Percentiles rank a stretch among this genome's conserved stretches.
Evolutionary conservation across 179 eudicot genomes (phyloP).

Genomic region (Corrigiola litoralis): DNA sequence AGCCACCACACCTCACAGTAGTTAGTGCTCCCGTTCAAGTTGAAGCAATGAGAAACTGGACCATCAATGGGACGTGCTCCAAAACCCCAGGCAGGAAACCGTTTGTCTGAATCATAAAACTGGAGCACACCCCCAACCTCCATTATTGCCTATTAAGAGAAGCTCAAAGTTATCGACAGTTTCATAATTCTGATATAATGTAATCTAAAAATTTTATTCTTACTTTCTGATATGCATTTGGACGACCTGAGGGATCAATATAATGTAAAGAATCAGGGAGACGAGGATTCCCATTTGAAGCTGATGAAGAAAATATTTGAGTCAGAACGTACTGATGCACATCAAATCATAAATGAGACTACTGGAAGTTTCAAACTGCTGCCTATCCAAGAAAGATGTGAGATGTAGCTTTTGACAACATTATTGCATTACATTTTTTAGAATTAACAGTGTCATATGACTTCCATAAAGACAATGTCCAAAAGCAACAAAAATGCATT

Average conservation of each 20-base stretch:
- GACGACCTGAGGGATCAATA: conserved; percentile 97
- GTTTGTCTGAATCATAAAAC: conserved; percentile 85
- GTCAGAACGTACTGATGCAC: conserved; percentile 19
- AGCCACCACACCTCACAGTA: conserved; percentile 68
- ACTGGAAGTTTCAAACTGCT: conserved; percentile 7
- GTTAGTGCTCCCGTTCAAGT: conserved; percentile 90
- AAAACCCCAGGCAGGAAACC: conserved; percentile 97
- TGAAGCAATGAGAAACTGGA: conserved; percentile 97
- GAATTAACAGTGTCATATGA: neutral
- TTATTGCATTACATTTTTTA: neutral
- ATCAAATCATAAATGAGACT: conserved; percentile 3
- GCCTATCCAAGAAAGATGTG: conserved; percentile 7
- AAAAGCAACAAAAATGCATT: neutral
- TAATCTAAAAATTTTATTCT: conserved; percentile 18
- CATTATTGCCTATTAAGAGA: conserved; percentile 60
- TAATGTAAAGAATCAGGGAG: conserved; percentile 97
- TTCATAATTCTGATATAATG: conserved; percentile 6
- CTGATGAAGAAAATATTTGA: conserved; percentile 44
- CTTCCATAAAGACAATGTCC: neutral
- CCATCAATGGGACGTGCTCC: conserved; percentile 99
- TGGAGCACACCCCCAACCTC: conserved; percentile 94
- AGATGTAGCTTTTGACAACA: conserved; percentile 6
- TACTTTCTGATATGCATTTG: conserved; percentile 98
- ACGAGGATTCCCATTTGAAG: conserved; percentile 99
- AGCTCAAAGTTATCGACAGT: conserved; percentile 2